Percentiles rank a stretch among this genome's conserved stretches.
These are phyloP conservation scores for Fragilaria radians DNA, from an alignment of 108 stramenopile species.

Conservation along the genomic window DNA sequence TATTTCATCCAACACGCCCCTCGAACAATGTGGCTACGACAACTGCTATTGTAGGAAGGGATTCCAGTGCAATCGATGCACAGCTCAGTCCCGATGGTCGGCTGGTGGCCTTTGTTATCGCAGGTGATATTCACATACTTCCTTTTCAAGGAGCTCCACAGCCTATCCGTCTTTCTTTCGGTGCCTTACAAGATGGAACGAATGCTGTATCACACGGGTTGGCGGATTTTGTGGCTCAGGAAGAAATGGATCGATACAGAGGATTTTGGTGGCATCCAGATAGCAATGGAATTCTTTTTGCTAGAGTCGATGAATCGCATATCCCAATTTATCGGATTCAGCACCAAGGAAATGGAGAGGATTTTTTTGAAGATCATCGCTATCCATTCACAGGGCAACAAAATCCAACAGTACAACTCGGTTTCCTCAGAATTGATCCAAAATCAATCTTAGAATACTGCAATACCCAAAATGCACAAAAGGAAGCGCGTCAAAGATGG, in stretches of 20 bases:
- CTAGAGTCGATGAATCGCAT: slow-evolving; percentile 73
- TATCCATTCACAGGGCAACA: slow-evolving; percentile 91
- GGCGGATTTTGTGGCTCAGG: slow-evolving; percentile 90
- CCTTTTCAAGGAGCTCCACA: neutral
- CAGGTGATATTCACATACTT: slow-evolving; percentile 53
- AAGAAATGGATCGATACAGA: slow-evolving; percentile 93
- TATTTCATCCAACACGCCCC: neutral
- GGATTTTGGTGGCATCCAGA: slow-evolving; percentile 90
- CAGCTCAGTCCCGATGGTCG: slow-evolving; percentile 57
- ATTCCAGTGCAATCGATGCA: slow-evolving; percentile 46
- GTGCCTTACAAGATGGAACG: neutral
- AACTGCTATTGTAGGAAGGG: slow-evolving; percentile 5
- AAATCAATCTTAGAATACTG: neutral
- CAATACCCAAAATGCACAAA: neutral
- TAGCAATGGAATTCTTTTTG: slow-evolving; percentile 56
- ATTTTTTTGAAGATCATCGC: slow-evolving; percentile 79
- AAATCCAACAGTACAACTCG: slow-evolving; percentile 73
- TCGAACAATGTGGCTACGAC: neutral
- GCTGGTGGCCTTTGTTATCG: slow-evolving; percentile 52
- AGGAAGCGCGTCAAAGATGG: slow-evolving; percentile 17
- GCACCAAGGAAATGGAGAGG: slow-evolving; percentile 50
- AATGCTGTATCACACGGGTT: slow-evolving; percentile 73
- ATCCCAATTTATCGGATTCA: slow-evolving; percentile 82
- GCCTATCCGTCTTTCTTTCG: neutral
- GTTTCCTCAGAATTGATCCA: slow-evolving; percentile 41